phyloP scores from a whole-genome alignment of 257 asterid genomes.

The Scutellaria minor region DNA sequence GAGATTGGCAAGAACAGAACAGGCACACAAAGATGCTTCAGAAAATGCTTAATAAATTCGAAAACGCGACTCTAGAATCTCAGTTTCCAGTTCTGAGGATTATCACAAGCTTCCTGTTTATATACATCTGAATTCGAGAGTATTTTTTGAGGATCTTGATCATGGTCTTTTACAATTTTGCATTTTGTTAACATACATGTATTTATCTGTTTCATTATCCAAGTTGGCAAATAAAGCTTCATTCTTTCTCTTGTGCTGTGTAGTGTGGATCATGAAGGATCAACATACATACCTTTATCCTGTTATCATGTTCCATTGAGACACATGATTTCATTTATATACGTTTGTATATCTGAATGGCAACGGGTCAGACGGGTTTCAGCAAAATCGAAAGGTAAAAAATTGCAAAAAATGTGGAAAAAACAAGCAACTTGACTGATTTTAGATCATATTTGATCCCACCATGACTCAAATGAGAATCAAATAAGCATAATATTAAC shows the following conservation, averaged over 20 bases:
- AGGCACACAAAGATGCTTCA: conserved; percentile 50
- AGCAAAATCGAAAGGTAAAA: too few species aligned
- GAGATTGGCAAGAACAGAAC: conserved; percentile 58
- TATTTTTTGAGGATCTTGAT: conserved; percentile 26
- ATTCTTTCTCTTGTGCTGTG: background rate
- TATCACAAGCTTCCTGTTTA: conserved; percentile 25
- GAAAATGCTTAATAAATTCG: conserved; percentile 55
- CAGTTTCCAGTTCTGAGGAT: conserved; percentile 22
- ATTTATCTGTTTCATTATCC: background rate
- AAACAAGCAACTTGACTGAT: too few species aligned
- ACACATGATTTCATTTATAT: too few species aligned
- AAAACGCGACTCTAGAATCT: background rate
- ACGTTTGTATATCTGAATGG: too few species aligned
- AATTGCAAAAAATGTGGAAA: too few species aligned
- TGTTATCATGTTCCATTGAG: too few species aligned
- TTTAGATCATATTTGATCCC: too few species aligned
- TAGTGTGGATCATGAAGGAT: too few species aligned
- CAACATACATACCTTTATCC: too few species aligned
- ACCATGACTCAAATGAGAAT: background rate
- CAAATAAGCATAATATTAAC: background rate
- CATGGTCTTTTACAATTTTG: conserved; percentile 14
- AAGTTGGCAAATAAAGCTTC: background rate
- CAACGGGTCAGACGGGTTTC: too few species aligned
- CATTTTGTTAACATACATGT: background rate
- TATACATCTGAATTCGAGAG: conserved; percentile 21